Evolutionary conservation across 805 yeast species (phyloP), one percentile per base, ranked within the genome.

Genomic region (Candida piceae): DNA sequence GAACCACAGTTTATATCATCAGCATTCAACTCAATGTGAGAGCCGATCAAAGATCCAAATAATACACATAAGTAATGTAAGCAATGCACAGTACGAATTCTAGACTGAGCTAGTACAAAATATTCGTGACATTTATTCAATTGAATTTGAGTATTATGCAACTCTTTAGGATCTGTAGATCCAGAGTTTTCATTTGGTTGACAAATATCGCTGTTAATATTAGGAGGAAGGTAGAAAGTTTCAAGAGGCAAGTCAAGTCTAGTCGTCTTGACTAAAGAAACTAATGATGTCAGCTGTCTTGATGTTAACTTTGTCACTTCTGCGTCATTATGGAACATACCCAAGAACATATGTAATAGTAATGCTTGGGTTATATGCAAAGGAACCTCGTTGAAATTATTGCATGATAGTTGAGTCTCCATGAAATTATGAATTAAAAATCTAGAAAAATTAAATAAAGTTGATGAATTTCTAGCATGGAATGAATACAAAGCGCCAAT

Each of bases 401-500:
- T 70, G 46, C 62, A 50, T 51, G 58, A 38, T 50, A 52, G 62
- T 66, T 69, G 51, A 58, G 65, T 54, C 47, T 80, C 87, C 66
- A 84, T 70, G 45, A 70, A 76, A 42, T 73, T 74, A 52, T 82
- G 86, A 38, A 83, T 75, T 45, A 80, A 75, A 38, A 66, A 74
- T 52, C 84, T 74, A 13, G 85, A 71, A 40, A 84, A 70, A 52
- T 80, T 80, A 57, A 80, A 82, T 40, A 84, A 60, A 8, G 83
- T 65, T 49, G 81, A 69, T 0, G 96, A 84, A 53, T 84, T 84
- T 25, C 80, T 63, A 22, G 87, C 83, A 51, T 84, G 88, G 61
- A 83, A 86, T 0, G 86, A 77, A 52, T 84, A 86, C 16, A 89
- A 67, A 0, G 96, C 95, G 29, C 97, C 97, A 40, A 89, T 76